Evolutionary conservation across 169 alveolate species (phyloP), one percentile per base, ranked within the genome.

Genomic region (Sarcocystis neurona): DNA sequence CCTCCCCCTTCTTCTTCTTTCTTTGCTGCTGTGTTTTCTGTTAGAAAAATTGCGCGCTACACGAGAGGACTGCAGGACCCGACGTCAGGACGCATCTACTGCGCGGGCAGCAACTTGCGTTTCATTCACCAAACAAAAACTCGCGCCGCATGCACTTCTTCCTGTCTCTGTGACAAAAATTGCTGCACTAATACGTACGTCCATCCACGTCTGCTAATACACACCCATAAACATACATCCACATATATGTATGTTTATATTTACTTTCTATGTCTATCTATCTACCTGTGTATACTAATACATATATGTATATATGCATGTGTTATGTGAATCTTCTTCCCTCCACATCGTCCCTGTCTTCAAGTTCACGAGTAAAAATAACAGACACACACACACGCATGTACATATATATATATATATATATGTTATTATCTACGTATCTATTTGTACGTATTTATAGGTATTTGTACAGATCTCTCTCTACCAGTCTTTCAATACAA

Each of bases 81-180:
- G 4, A 41, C 8, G 44, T 46, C 85, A 0, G 85, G 85, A n/a
- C 85, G 68, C 44, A 46, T 77, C 43, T 46, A 77, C 68, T 77
- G 85, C 68, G 85, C 70, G 20, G 85, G 85, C n/a, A 47, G 70
- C 70, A 77, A 77, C 46, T 34, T 47, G 12, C 20, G 48, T 4
- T 77, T 77, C 68, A 18, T 77, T 27, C 6, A 20, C 20, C 70
- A 43, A 8, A 46, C 68, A 6, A 1, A 43, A 44, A 43, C 85
- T 34, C 32, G 43, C 4, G 85, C 85, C 47, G 68, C 23, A 39
- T 77, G 85, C 68, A 46, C 85, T 0, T 23, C 85, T 46, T 47
- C 43, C 85, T 94, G 96, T 87, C 94, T 93, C 8, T 94, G 96
- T 86, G 92, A 88, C 50, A 92, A 96, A 32, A 30, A 34, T 63